phyloP scores from a whole-genome alignment of 2,329 filamentous ascomycete genomes.

The Clonostachys byssicola region DNA sequence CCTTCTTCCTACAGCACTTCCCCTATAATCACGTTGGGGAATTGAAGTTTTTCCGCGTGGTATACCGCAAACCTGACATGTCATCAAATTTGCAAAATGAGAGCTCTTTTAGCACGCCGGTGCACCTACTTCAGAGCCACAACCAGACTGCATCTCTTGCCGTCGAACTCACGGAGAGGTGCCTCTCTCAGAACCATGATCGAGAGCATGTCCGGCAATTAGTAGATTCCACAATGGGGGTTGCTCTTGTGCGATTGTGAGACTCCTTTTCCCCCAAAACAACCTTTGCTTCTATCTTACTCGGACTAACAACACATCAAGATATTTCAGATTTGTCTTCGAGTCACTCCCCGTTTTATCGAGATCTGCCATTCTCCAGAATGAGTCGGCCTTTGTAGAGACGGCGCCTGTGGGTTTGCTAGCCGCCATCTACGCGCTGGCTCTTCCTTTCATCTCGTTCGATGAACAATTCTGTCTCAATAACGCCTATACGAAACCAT shows the following conservation, averaged over 20 bases:
- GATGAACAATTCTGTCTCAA: conserved; percentile 10
- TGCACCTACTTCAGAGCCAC: conserved; percentile 9
- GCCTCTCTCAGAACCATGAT: conserved; percentile 5
- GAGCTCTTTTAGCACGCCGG: background rate
- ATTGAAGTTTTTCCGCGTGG: conserved; percentile 17
- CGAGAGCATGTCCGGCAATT: conserved; percentile 4
- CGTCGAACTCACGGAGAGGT: conserved; percentile 1
- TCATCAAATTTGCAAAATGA: background rate
- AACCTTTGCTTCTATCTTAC: too few species aligned
- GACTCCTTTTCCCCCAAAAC: too few species aligned
- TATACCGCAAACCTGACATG: conserved; percentile 6
- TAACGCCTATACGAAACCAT: conserved; percentile 11
- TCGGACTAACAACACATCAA: too few species aligned
- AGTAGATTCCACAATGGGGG: conserved; percentile 6
- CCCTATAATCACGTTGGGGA: conserved; percentile 15
- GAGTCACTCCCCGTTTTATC: conserved; percentile 10
- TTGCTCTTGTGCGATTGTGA: conserved; percentile 6
- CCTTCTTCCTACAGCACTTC: conserved; percentile 12
- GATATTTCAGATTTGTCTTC: conserved; percentile 8
- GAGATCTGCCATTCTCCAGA: conserved; percentile 3
- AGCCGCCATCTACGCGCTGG: conserved; percentile 9
- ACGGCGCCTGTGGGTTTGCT: conserved; percentile 7
- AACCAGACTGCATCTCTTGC: conserved; percentile 3
- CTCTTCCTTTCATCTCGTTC: conserved; percentile 9
- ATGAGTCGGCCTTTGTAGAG: conserved; percentile 5